A percentile compares a stretch with the other conserved stretches of the same genome.
These are phyloP conservation scores for Glaciozyma martinii DNA, from an alignment of 768 basidiomycete genomes.

Conservation along the genomic window DNA sequence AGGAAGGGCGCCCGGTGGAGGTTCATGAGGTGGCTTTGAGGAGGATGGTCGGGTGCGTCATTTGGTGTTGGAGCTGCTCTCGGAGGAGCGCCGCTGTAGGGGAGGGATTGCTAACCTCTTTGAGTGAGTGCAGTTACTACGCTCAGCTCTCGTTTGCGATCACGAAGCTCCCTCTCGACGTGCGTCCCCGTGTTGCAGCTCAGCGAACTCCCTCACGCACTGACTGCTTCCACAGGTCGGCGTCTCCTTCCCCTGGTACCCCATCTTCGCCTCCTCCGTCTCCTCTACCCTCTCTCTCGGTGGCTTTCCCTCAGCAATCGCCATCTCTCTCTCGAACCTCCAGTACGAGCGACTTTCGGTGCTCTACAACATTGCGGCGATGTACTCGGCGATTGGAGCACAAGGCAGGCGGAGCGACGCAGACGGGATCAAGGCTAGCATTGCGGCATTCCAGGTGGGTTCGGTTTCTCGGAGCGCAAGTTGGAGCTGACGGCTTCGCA, in stretches of 20 bases:
- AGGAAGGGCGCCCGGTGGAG: neutral
- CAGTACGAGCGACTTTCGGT: slow-evolving; percentile 68
- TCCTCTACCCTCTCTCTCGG: slow-evolving; percentile 53
- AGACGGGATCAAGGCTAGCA: slow-evolving; percentile 78
- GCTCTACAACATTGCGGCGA: slow-evolving; percentile 74
- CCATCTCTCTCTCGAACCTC: slow-evolving; percentile 62
- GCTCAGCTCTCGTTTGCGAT: slow-evolving; percentile 76
- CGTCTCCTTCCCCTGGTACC: slow-evolving; percentile 35
- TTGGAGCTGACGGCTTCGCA: neutral
- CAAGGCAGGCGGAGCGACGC: slow-evolving; percentile 57
- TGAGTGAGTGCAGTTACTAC: slow-evolving; percentile 61
- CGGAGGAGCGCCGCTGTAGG: neutral
- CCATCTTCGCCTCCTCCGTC: slow-evolving; percentile 21
- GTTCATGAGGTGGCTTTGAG: neutral
- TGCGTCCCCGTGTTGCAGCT: slow-evolving; percentile 34
- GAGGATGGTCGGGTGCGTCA: neutral
- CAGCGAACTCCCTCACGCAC: neutral
- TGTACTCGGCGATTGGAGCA: slow-evolving; percentile 72
- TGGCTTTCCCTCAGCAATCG: slow-evolving; percentile 51
- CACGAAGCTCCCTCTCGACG: slow-evolving; percentile 76
- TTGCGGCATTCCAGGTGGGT: slow-evolving; percentile 58
- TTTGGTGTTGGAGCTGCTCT: neutral
- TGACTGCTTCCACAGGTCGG: slow-evolving; percentile 34
- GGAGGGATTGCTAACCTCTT: neutral
- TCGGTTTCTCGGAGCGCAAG: neutral